Evolutionary conservation across 139 green algal genomes (phyloP).

Genomic region (Spirogloea muscicola): DNA sequence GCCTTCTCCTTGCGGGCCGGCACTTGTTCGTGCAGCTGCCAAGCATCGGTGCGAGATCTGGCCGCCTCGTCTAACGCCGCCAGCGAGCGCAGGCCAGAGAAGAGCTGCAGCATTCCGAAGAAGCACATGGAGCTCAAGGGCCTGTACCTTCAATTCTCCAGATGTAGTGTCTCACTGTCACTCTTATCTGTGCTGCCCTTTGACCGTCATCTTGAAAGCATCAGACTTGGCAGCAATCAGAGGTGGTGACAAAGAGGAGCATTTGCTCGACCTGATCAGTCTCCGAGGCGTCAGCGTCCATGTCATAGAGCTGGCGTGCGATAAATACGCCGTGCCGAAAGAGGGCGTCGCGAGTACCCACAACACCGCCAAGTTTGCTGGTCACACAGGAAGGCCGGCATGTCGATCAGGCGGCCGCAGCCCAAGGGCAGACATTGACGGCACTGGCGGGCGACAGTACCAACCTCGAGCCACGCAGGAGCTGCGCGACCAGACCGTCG

Average conservation of each 20-base stretch:
- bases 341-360: conserved; percentile 16
- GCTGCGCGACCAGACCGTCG: conserved; percentile 3
- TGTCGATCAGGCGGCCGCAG: not conserved
- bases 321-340: conserved; percentile 14
- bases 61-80: conserved; percentile 2
- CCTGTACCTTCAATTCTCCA: too few relatives aligned
- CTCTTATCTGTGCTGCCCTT: too few relatives aligned
- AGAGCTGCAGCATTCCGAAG: too few relatives aligned
- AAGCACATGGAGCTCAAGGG: too few relatives aligned
- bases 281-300: conserved; percentile 23
- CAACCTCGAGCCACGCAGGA: too few relatives aligned
- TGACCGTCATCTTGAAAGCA: too few relatives aligned
- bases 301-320: conserved; percentile 14
- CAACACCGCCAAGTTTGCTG: not conserved
- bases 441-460: too few relatives aligned
- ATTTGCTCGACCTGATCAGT: too few relatives aligned
- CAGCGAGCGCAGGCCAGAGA: conserved; percentile 8
- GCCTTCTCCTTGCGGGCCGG: not conserved
- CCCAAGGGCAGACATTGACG: too few relatives aligned
- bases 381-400: not conserved
- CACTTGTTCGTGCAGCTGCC: not conserved
- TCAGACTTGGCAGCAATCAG: too few relatives aligned
- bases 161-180: too few relatives aligned
- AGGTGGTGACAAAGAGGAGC: too few relatives aligned
- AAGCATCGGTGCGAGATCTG: not conserved